These are phyloP conservation scores for Triticum timopheevii DNA, from an alignment of 176 grass and related monocot genomes.

Conservation along the genomic window DNA sequence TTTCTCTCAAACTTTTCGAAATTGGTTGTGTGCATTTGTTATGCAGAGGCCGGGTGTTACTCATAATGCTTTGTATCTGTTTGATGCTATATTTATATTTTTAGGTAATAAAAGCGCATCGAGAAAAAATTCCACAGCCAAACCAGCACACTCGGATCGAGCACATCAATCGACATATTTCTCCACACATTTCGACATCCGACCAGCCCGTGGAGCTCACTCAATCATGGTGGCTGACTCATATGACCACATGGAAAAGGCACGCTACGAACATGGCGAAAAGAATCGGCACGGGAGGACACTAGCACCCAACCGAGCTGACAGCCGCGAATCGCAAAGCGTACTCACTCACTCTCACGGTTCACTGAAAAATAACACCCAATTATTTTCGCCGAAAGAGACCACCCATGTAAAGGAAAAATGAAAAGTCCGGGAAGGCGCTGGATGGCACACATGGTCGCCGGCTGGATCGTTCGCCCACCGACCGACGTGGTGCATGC, in stretches of 20 bases:
- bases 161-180: too few species aligned
- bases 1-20: too few species aligned
- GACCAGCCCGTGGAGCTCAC: too few species aligned
- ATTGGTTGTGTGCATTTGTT: too few species aligned
- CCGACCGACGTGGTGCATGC: constrained; percentile 26
- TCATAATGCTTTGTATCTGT: too few species aligned
- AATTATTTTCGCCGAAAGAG: background rate
- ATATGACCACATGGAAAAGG: background rate
- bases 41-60: too few species aligned
- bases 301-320: background rate
- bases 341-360: background rate
- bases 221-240: background rate
- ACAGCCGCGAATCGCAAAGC: background rate
- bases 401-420: background rate
- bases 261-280: background rate
- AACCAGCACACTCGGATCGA: too few species aligned
- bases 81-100: too few species aligned
- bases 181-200: too few species aligned
- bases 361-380: background rate
- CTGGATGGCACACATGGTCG: background rate
- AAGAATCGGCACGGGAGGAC: background rate
- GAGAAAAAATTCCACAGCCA: too few species aligned
- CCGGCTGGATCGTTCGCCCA: background rate
- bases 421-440: background rate
- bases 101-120: too few species aligned